A percentile compares a stretch with the other conserved stretches of the same genome.
These are phyloP conservation scores for Excoecaria cochinchinensis DNA, from an alignment of 345 rosid genomes.

Conservation along the genomic window DNA sequence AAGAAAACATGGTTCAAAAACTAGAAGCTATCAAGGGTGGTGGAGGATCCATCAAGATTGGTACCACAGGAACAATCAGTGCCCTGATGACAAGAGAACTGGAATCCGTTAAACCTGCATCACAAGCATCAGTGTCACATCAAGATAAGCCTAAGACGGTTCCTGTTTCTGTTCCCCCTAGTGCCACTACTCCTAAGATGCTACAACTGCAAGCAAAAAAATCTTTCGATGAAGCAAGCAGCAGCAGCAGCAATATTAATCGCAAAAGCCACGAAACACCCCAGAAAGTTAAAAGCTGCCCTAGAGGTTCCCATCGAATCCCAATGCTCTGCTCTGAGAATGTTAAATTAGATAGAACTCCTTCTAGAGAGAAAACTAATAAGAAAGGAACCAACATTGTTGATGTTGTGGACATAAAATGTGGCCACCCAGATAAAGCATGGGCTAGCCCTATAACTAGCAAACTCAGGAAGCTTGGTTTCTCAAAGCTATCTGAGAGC, in stretches of 20 bases:
- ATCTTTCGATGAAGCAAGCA: conserved; percentile 76
- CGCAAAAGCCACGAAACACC: conserved; percentile 31
- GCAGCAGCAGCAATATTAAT: conserved; percentile 35
- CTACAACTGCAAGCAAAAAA: conserved; percentile 44
- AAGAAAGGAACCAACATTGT: conserved; percentile 65
- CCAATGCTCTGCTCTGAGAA: conserved; percentile 72
- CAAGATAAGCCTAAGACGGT: conserved; percentile 38
- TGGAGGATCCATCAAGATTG: conserved; percentile 85
- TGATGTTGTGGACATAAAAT: conserved; percentile 84
- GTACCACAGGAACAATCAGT: conserved; percentile 80
- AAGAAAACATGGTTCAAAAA: conserved; percentile 62
- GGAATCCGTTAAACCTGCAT: conserved; percentile 53
- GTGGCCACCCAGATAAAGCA: conserved; percentile 72
- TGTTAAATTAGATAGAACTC: conserved; percentile 55
- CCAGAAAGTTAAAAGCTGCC: conserved; percentile 46
- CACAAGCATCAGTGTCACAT: conserved; percentile 38
- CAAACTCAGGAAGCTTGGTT: conserved; percentile 87
- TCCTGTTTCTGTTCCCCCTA: conserved; percentile 54
- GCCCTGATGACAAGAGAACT: conserved; percentile 81
- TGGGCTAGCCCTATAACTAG: conserved; percentile 76
- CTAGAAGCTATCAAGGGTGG: conserved; percentile 75
- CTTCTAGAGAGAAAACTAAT: conserved; percentile 48
- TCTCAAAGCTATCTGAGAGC: conserved; percentile 85
- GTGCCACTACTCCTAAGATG: conserved; percentile 51
- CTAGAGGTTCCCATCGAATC: conserved; percentile 42